These are phyloP conservation scores for Triticum urartu DNA, from an alignment of 176 grass and related monocot species.

Conservation along the genomic window DNA sequence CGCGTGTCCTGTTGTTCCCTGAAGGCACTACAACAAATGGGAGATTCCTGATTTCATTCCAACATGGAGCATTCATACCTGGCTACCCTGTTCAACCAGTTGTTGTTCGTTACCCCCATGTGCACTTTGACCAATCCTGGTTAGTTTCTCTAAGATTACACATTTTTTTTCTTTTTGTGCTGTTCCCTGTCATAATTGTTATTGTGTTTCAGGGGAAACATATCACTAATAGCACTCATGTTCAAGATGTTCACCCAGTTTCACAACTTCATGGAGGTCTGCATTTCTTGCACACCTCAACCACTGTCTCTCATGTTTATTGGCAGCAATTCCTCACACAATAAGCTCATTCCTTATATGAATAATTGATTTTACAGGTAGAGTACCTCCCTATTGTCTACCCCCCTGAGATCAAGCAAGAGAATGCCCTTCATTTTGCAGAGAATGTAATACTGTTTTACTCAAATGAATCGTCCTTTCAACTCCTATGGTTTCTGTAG, in stretches of 20 bases:
- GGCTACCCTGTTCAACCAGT: conserved; percentile 88
- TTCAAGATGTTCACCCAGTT: conserved; percentile 99
- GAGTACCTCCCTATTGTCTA: conserved; percentile 86
- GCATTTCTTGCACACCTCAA: conserved; percentile 11
- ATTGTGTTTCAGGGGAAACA: conserved; percentile 78
- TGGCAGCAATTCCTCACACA: background rate
- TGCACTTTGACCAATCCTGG: conserved; percentile 99
- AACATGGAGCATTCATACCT: conserved; percentile 91
- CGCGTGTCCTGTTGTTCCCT: conserved; percentile 84
- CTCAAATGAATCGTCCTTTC: background rate
- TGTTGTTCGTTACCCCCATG: conserved; percentile 80
- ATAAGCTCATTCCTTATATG: background rate
- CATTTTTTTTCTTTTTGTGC: background rate
- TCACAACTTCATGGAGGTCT: conserved; percentile 99
- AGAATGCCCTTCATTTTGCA: conserved; percentile 71
- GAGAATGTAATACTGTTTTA: conserved; percentile 50
- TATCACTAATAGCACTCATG: conserved; percentile 74
- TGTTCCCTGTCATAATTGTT: background rate
- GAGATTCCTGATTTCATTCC: conserved; percentile 88
- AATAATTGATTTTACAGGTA: conserved; percentile 51
- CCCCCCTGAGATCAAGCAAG: conserved; percentile 87
- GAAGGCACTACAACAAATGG: conserved; percentile 99
- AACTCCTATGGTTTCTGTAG: background rate
- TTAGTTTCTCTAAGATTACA: conserved; percentile 28
- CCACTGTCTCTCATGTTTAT: background rate